Evolutionary conservation across 257 asterid species (phyloP).

Genomic region (Cynanchum wilfordii): DNA sequence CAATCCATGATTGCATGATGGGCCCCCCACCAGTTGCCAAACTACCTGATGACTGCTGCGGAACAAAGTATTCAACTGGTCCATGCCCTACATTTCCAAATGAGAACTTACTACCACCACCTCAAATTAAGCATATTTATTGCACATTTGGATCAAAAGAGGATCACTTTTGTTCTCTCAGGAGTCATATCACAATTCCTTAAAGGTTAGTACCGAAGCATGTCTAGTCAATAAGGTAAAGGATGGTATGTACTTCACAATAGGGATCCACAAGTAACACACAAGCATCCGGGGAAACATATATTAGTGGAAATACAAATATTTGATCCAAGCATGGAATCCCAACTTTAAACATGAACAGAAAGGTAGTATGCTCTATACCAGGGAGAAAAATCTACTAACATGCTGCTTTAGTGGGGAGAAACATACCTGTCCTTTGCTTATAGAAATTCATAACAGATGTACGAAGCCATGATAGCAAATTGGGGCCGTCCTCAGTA

Average conservation of each 20-base stretch:
- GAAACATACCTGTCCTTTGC: constrained; percentile 54
- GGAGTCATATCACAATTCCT: neutral
- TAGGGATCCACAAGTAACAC: neutral
- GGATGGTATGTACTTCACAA: neutral
- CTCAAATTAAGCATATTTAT: neutral
- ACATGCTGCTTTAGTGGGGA: neutral
- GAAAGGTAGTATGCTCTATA: neutral
- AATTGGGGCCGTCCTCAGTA: constrained; percentile 12
- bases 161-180: neutral
- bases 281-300: neutral
- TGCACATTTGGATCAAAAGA: neutral
- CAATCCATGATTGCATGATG: constrained; percentile 17
- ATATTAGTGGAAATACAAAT: neutral
- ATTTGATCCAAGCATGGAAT: neutral
- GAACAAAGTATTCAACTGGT: constrained; percentile 22
- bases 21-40: constrained; percentile 2
- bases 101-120: neutral
- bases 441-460: constrained; percentile 45
- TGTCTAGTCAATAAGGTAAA: neutral
- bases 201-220: neutral
- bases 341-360: neutral
- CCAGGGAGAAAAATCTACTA: neutral
- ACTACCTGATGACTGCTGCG: constrained; percentile 16
- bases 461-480: constrained; percentile 42
- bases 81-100: constrained; percentile 20